Base-by-base conservation (phyloP, 805 yeast species). In the Saturnispora kantuleensis region DNA sequence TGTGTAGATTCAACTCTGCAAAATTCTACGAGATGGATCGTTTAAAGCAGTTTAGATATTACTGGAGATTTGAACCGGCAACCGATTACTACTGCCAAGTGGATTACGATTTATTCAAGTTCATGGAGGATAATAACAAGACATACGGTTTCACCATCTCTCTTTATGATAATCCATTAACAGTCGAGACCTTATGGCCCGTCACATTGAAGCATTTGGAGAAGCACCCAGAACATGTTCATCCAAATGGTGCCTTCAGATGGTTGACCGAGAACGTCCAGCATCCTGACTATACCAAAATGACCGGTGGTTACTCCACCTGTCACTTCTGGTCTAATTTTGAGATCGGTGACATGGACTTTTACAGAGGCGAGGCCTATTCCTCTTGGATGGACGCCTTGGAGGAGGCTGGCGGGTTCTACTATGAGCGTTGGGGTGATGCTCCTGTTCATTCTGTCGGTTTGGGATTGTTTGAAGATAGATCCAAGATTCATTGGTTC, bases 321-420 rank as follows among this genome's bases (percentile, higher is more conserved):
- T 86, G 95, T 55, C 95, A 87, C 63, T 86, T 86, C 64, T 86
- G 95, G 95, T 77, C 88, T 10, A 86, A 85, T 60, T 86, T 86
- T 53, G 96, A 86, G 57, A 81, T 86, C 50, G 90, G 80, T 29
- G 82, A 83, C 56, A 74, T 86, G 83, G 90, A 86, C 53, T 86
- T 86, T 53, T 81, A 70, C 63, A 67, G 95, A 47, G 70, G 74
- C 36, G 81, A 81, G 49, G 80, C 87, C 1, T 86, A 86, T 57
- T 68, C 72, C 31, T 64, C 66, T 16, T 86, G 84, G 78, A 74
- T 83, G 59, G 69, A 81, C 38, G 68, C 70, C 52, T 65, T 86
- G 39, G 95, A 86, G 48, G 57, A 68, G n/a, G 67, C 79, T 2
- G 93, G 93, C 36, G 89, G 89, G 11, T 86, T 85, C 57, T 86